Conservation (phyloP, 1,284 basidiomycete genomes). For the Naganishia albida region DNA sequence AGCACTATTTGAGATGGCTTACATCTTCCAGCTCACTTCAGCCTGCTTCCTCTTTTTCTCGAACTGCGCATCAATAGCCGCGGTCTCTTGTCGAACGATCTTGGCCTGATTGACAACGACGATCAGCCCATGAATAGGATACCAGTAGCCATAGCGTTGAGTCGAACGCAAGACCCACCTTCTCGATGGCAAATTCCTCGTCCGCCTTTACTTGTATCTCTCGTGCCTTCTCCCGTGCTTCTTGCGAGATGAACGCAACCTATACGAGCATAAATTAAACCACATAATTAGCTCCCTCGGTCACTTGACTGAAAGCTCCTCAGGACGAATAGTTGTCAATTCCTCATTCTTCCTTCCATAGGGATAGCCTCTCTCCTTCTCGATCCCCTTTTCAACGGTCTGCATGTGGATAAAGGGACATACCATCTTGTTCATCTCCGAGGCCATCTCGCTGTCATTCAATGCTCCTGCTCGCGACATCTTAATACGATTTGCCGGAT, state of each 20-base stretch:
- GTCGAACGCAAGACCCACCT: constrained; percentile 59
- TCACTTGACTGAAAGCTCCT: background rate
- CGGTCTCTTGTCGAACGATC: constrained; percentile 90
- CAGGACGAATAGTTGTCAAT: no score
- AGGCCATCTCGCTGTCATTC: constrained; percentile 94
- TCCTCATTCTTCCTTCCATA: background rate
- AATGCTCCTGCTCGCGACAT: constrained; percentile 62
- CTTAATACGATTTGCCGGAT: constrained; percentile 29
- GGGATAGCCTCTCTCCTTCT: no score
- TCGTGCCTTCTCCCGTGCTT: constrained; percentile 92
- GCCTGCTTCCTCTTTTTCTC: constrained; percentile 93
- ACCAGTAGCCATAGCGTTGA: background rate
- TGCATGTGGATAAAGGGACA: constrained; percentile 38
- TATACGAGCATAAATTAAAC: constrained; percentile 46
- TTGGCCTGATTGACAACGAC: constrained; percentile 66
- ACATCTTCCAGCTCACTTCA: constrained; percentile 95
- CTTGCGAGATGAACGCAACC: constrained; percentile 96
- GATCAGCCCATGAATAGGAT: background rate
- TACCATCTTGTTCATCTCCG: constrained; percentile 99
- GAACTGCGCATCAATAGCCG: constrained; percentile 84
- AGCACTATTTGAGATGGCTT: constrained; percentile 41
- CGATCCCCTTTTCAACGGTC: background rate
- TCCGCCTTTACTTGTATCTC: constrained; percentile 95
- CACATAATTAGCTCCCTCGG: background rate
- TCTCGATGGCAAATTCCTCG: constrained; percentile 96